Base-by-base conservation (phyloP, 805 yeast species). In the Myxozyma vanderwaltii region DNA sequence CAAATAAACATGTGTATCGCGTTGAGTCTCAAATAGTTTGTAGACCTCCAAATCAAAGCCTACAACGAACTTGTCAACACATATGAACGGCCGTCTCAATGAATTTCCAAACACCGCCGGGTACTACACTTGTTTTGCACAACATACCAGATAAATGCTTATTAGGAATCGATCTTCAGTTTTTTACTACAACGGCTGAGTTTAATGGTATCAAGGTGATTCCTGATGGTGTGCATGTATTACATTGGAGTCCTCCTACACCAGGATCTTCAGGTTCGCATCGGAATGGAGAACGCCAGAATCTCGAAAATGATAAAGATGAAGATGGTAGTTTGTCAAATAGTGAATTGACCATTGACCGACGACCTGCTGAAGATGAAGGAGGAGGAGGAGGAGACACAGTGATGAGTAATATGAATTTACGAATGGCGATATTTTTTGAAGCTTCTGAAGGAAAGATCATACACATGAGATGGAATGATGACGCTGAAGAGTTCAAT, bases 121-220 rank as follows among this genome's bases (percentile, higher is more conserved):
- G 54, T 31, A 65, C 71, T 1, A 71, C 74, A 0, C 63, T 76
- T 0, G 59, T 75, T 1, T 66, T 74, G 38, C 49, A 64, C 24
- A 70, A 71, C 39, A 51, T 76, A 1, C 79, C 80, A 0, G 51
- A 61, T 3, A 69, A 63, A n/a, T 74, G 76, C 72, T 61, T 73
- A 1, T 68, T 75, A 0, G 86, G 86, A 0, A 76, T 82, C 26
- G 85, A 82, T 60, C 68, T 78, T 21, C 79, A 76, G 59, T 81
- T 79, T 67, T 81, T 82, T 73, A 74, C 72, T 36, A 67, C 79
- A 7, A 77, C 75, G 26, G 59, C 69, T 8, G 56, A 71, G 1
- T 72, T 81, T 24, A 73, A 70, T 57, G 89, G 89, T 0, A 75
- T 85, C 62, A 83, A 82, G 63, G 69, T 72, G 17, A 72, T 85